These are phyloP conservation scores for Schoenoplectus triqueter DNA, from an alignment of 202 grass and related monocot species.

Conservation along the genomic window DNA sequence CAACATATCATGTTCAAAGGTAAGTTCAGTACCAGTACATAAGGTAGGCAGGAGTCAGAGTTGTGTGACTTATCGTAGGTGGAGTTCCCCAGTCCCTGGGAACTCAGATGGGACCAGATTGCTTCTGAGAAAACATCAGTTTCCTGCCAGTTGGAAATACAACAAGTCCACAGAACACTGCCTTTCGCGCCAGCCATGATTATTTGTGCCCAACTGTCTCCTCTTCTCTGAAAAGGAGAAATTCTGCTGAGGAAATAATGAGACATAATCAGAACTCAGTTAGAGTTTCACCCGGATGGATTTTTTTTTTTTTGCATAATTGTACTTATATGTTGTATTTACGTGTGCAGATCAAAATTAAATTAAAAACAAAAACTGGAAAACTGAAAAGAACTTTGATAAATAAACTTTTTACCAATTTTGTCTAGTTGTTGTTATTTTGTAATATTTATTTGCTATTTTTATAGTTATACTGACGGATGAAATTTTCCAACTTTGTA, in stretches of 20 bases:
- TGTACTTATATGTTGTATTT: not conserved
- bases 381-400: not conserved
- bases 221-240: slow-evolving; percentile 87
- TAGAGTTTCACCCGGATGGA: slow-evolving; percentile 79
- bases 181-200: slow-evolving; percentile 68
- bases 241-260: slow-evolving; percentile 54
- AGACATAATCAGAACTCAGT: slow-evolving; percentile 52
- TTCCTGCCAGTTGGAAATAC: slow-evolving; percentile 64
- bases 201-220: slow-evolving; percentile 88
- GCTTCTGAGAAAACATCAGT: slow-evolving; percentile 65
- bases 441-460: no score
- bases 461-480: no score
- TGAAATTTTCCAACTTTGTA: no score
- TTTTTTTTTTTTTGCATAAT: slow-evolving; percentile 44
- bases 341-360: slow-evolving; percentile 22
- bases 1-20: slow-evolving; percentile 69
- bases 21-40: slow-evolving; percentile 36
- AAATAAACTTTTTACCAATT: slow-evolving; percentile 3
- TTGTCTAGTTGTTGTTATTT: not conserved
- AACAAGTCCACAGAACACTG: slow-evolving; percentile 52
- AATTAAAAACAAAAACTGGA: not conserved
- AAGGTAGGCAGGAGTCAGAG: slow-evolving; percentile 85
- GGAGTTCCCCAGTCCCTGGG: slow-evolving; percentile 56
- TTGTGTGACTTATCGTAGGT: slow-evolving; percentile 72
- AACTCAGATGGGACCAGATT: slow-evolving; percentile 42